Base-by-base conservation (phyloP, 2,329 filamentous ascomycete genomes). In the Dactylellina leptospora region DNA sequence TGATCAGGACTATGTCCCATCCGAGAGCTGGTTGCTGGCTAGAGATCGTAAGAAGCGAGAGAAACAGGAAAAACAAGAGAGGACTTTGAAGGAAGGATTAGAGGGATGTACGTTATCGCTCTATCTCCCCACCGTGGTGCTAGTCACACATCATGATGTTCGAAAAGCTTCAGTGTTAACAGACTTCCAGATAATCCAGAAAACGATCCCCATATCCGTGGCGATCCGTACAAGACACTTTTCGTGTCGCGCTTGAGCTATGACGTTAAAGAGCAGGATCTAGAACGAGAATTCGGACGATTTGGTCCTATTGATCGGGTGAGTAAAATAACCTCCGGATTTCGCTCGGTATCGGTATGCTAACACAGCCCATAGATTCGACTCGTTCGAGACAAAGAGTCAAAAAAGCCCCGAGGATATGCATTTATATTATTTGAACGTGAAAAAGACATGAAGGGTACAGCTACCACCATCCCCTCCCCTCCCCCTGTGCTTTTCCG, bases 391-490 rank as follows among this genome's bases (percentile, higher is more conserved):
- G 90, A 96, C 77, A 92, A 93, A 82, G 88, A 91, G 79, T 89
- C 89, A 79, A 92, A 92, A 82, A 83, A 88, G 54, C 91, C 96
- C 78, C 86, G 89, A 78, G 95, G 95, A 74, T 99, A 99, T 81
- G 95, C 92, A 73, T 99, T 99, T 79, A 90, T 99, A 76, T 91
- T 97, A 60, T 99, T 93, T 79, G 93, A 97, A 81, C 89, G 91
- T 80, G 95, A 97, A 82, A 93, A 93, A 81, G 95, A 97, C 80
- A 97, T 97, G 93, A 96, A 96, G 92, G 92, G 93, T 97, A 96
- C 87, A 83, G 81, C 81, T 79, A 79, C 80, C 80, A 82, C 36
- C 11, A 3, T 79, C 78, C 75, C 78, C 76, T 76, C 77, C 77
- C 77, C 23, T 23, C 30, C 28, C 77, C 78, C 78, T 77, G 78